A percentile compares a stretch with the other conserved stretches of the same genome.
These are phyloP conservation scores for Suillus variegatus DNA, from an alignment of 768 basidiomycete genomes.

Conservation along the genomic window DNA sequence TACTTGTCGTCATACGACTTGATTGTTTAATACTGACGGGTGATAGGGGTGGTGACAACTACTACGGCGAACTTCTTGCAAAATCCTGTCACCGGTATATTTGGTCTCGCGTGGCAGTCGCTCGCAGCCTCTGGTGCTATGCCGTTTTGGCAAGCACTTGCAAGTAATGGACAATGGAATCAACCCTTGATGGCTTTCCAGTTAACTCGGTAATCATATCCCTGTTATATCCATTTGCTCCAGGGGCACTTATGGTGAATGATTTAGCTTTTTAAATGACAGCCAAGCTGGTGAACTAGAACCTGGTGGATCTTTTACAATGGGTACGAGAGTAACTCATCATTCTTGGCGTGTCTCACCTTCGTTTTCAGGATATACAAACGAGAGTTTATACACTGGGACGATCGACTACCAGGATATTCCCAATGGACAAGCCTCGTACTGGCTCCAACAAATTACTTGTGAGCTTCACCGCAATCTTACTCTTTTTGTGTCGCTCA, in stretches of 20 bases:
- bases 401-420: constrained; percentile 49
- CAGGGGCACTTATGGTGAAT: neutral
- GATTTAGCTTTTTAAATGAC: constrained; percentile 50
- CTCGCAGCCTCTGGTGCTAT: constrained; percentile 56
- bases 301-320: constrained; percentile 72
- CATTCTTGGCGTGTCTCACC: neutral
- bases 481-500: neutral
- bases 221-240: neutral
- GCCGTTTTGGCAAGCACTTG: constrained; percentile 71
- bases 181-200: constrained; percentile 66
- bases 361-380: constrained; percentile 52
- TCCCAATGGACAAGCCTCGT: constrained; percentile 40
- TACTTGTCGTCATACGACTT: constrained; percentile 18
- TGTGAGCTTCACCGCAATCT: constrained; percentile 16
- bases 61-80: constrained; percentile 42
- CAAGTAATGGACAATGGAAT: constrained; percentile 40
- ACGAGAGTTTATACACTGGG: constrained; percentile 48
- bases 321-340: constrained; percentile 46
- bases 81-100: constrained; percentile 61
- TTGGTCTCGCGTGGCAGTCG: constrained; percentile 69
- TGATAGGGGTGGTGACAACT: constrained; percentile 36
- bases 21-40: constrained; percentile 25
- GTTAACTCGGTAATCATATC: constrained; percentile 46
- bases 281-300: constrained; percentile 43
- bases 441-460: constrained; percentile 47